Base-by-base conservation (phyloP, 441 rosid species). In the Biscutella auriculata region DNA sequence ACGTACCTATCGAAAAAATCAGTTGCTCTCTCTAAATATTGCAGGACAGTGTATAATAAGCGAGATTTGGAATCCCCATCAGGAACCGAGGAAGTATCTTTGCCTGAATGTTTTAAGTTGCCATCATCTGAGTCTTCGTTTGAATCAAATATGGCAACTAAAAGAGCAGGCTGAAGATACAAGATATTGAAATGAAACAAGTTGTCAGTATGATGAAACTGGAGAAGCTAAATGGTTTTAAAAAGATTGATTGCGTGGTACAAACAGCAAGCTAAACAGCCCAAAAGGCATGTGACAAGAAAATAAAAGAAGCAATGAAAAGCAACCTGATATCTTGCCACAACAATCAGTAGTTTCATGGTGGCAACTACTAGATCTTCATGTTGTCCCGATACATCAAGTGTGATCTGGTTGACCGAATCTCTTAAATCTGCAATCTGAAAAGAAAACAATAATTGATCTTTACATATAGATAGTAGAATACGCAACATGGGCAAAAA, bases 241-340 rank as follows among this genome's bases (percentile, higher is more conserved):
- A 50, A 36, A 41, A 42, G 48, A 29, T 32, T 7, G 2, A 32
- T 16, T 56, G 35, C 14, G 4, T 15, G 42, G 47, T 46, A 44
- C 28, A 52, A 66, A 53, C 48, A 37, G 33, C 10, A 14, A 26
- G 32, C 27, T 9, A 40, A 52, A 59, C 6, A 50, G 42, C 9
- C 13, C 27, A 27, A 19, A 65, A 41, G 50, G 58, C 60, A 4
- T 51, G 29, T 53, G 39, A 45, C 43, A 44, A 44, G 19, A 47
- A 53, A 30, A 28, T 45, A 35, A 67, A 53, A 39, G 56, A 26
- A 53, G 34, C 27, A 41, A 50, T 13, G 11, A 41, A 55, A 70
- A 76, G 72, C 60, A 55, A 87, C 97, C 95, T 94, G 96, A 79
- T 76, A 82, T 60, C 70, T 69, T 54, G 99, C 92, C 6, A 89